These are phyloP conservation scores for Excoecaria cochinchinensis DNA, from an alignment of 345 rosid species.

Conservation along the genomic window DNA sequence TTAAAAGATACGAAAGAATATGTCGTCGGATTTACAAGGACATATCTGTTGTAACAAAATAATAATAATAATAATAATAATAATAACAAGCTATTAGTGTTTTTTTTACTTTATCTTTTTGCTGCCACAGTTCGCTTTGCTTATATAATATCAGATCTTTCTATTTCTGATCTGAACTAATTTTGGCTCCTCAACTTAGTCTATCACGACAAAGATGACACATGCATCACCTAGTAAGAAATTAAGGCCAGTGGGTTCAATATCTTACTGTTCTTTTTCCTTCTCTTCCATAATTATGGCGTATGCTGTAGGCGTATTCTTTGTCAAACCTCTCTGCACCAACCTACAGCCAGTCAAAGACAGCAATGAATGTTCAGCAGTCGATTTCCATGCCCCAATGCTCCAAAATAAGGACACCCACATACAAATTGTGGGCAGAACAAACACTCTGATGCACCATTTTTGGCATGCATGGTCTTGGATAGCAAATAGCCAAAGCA, in stretches of 20 bases:
- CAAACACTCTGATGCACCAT: not conserved
- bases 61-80: slow-evolving; percentile 9
- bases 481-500: not conserved
- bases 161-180: not conserved
- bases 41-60: not conserved
- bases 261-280: slow-evolving; percentile 85
- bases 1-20: not conserved
- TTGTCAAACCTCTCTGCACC: slow-evolving; percentile 89
- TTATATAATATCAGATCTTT: not conserved
- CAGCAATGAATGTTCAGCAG: not conserved
- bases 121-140: not conserved
- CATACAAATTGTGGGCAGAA: not conserved
- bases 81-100: not conserved
- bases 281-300: slow-evolving; percentile 91
- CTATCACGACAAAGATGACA: slow-evolving; percentile 1
- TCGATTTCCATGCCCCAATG: not conserved
- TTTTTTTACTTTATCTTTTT: not conserved
- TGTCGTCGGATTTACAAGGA: not conserved
- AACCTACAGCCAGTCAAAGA: slow-evolving; percentile 41
- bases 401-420: not conserved
- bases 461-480: not conserved
- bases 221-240: not conserved
- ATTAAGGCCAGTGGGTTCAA: slow-evolving; percentile 8
- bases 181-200: not conserved
- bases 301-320: slow-evolving; percentile 83